Evolutionary conservation across 371 early-diverging fungal species (phyloP), one percentile per base, ranked within the genome.

Genomic region (Zancudomyces culisetae): DNA sequence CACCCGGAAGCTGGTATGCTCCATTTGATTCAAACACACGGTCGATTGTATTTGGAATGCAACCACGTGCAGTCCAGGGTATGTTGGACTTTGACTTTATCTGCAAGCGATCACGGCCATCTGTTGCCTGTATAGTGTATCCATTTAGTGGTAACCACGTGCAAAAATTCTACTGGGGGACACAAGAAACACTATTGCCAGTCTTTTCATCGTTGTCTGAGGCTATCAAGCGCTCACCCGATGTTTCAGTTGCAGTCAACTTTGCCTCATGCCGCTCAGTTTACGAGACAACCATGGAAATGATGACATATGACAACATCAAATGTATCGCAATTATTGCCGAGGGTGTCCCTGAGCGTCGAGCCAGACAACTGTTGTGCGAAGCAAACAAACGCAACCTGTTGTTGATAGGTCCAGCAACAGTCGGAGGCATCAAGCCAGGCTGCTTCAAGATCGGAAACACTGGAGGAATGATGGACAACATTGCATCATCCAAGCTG

Each of bases 381-480:
- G 77, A 78, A 59, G 90, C 97, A 55, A 78, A 83, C 62, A 72
- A 76, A 50, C 77, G 79, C 47, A 73, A 77, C 42, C 88, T 96
- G 10, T 71, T 91, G 48, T 80, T 96, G 48, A 89, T 96, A 60
- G 97, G 97, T 49, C 97, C 97, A 45, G 97, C 97, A 30, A 96
- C 97, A 24, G 97, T 96, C 28, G 96, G 95, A 68, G 97, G 97
- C 58, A 93, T 96, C 72, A 94, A 92, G 74, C 92, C 97, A 41
- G 97, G 97, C 1, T 92, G 94, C 74, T 96, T 91, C 85, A 96
- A 96, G 84, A 94, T 96, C 60, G 97, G 97, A 62, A 94, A 94
- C 79, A 96, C 97, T 27, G 97, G 97, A 67, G 97, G 97, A 61
- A 96, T 96, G 97, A 96, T 96, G 91, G 97, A 96, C 70, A 96